A percentile compares a stretch with the other conserved stretches of the same genome.
Conservation (phyloP, 2,329 filamentous ascomycete species). For the Calonectria hongkongensis region DNA sequence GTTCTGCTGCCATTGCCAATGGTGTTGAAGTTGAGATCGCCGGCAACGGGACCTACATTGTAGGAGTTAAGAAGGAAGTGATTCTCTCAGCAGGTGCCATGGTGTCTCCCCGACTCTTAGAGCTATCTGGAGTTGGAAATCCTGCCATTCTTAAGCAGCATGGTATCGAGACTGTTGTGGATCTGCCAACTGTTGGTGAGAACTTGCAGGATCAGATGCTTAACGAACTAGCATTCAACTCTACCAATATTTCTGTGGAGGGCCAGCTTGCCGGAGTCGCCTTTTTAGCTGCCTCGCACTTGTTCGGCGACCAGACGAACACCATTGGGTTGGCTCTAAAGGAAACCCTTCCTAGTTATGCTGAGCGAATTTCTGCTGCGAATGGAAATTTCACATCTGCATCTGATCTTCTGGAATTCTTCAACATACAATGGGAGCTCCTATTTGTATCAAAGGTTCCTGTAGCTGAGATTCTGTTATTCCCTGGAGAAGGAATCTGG, state of each 20-base stretch:
- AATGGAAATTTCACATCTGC: slow-evolving; percentile 4
- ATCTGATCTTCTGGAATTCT: slow-evolving; percentile 6
- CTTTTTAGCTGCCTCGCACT: background rate
- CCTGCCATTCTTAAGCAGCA: background rate
- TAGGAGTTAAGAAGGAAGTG: background rate
- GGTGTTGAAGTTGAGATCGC: background rate
- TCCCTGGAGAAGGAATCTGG: background rate
- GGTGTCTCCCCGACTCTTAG: background rate
- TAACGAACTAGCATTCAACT: background rate
- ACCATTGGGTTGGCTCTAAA: background rate
- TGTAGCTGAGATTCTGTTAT: background rate
- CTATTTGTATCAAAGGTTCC: background rate
- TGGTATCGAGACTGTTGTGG: slow-evolving; percentile 3
- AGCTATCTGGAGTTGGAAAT: slow-evolving; percentile 10
- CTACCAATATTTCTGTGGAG: background rate
- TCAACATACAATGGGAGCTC: background rate
- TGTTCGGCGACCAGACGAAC: slow-evolving; percentile 3
- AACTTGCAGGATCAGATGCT: slow-evolving; percentile 17
- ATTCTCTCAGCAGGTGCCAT: slow-evolving; percentile 7
- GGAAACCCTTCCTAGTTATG: background rate
- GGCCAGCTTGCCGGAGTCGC: background rate
- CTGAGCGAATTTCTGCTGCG: background rate
- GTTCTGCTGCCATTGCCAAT: background rate
- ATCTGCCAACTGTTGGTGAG: slow-evolving; percentile 7
- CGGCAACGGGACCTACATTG: background rate